phyloP scores from a whole-genome alignment of 2,329 filamentous ascomycete species.

The Phoma sp. region DNA sequence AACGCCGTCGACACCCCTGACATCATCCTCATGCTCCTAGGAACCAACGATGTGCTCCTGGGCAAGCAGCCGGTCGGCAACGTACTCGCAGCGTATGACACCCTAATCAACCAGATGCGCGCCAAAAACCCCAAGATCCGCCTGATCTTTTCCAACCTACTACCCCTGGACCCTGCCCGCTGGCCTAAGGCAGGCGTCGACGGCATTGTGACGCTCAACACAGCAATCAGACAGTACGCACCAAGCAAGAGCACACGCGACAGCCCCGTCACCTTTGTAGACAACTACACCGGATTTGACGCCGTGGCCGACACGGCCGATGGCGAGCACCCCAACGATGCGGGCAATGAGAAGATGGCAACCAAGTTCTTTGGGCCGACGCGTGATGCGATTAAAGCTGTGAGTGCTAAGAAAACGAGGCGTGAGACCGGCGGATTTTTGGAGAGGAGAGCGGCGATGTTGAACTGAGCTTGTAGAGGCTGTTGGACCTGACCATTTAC shows the following conservation, averaged over 20 bases:
- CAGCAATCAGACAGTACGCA: conserved; percentile 26
- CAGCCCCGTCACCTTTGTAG: conserved; percentile 37
- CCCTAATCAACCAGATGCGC: conserved; percentile 52
- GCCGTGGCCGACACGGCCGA: conserved; percentile 39
- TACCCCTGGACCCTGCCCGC: conserved; percentile 33
- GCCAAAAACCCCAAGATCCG: conserved; percentile 49
- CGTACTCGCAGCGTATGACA: conserved; percentile 48
- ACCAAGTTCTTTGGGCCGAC: conserved; percentile 33
- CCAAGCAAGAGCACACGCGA: conserved; percentile 25
- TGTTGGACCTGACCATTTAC: too few species aligned
- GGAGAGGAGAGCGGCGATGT: conserved; percentile 8
- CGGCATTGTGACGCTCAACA: conserved; percentile 28
- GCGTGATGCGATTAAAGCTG: conserved; percentile 19
- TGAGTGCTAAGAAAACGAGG: conserved; percentile 10
- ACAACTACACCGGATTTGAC: conserved; percentile 39
- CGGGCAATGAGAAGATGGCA: conserved; percentile 40
- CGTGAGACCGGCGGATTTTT: conserved; percentile 3
- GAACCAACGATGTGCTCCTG: conserved; percentile 53
- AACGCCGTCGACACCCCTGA: conserved; percentile 44
- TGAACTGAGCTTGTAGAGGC: background rate
- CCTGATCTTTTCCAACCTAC: conserved; percentile 46
- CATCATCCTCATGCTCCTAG: conserved; percentile 56
- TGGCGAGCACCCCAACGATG: conserved; percentile 43
- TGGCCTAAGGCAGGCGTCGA: conserved; percentile 26
- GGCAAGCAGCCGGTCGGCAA: conserved; percentile 39